A percentile compares a stretch with the other conserved stretches of the same genome.
phyloP scores from a whole-genome alignment of 2,329 filamentous ascomycete genomes.

The Beauveria asiatica region DNA sequence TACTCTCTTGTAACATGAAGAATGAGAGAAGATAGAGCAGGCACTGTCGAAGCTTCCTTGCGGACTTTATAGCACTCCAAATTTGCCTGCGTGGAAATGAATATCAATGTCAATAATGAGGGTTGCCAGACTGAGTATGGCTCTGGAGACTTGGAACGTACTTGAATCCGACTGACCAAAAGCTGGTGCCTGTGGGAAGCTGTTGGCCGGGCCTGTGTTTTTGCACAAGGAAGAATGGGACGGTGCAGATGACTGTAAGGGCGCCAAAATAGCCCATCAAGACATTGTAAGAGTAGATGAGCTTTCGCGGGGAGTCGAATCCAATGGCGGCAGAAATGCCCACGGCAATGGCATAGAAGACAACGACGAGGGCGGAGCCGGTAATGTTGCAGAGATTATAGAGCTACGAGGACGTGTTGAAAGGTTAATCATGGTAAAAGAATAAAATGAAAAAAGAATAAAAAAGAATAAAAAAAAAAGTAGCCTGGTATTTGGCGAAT shows the following conservation, averaged over 20 bases:
- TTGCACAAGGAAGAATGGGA: slow-evolving; percentile 18
- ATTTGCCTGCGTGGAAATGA: slow-evolving; percentile 9
- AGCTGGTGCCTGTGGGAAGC: slow-evolving; percentile 14
- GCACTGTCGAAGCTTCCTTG: slow-evolving; percentile 15
- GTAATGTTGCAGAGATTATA: slow-evolving; percentile 18
- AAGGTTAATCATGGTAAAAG: fast-evolving
- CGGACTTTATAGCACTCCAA: slow-evolving; percentile 15
- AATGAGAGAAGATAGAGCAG: slow-evolving; percentile 17
- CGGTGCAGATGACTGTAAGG: slow-evolving; percentile 14
- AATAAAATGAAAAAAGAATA: too few species aligned
- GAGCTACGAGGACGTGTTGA: slow-evolving; percentile 2
- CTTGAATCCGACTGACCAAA: slow-evolving; percentile 13
- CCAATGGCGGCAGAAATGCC: slow-evolving; percentile 16
- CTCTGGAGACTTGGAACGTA: not conserved
- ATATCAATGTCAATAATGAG: not conserved
- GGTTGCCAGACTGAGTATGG: not conserved
- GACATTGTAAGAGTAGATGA: slow-evolving; percentile 14
- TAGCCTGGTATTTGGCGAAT: not conserved
- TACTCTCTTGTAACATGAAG: slow-evolving; percentile 17
- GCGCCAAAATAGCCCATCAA: slow-evolving; percentile 17
- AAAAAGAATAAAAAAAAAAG: not conserved
- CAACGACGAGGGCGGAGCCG: slow-evolving; percentile 15
- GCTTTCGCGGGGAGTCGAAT: slow-evolving; percentile 10
- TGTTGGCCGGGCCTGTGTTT: slow-evolving; percentile 17
- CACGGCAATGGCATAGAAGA: slow-evolving; percentile 15